Evolutionary conservation across 805 yeast species (phyloP), one percentile per base, ranked within the genome.

Genomic region (Ogataea parapolymorpha): DNA sequence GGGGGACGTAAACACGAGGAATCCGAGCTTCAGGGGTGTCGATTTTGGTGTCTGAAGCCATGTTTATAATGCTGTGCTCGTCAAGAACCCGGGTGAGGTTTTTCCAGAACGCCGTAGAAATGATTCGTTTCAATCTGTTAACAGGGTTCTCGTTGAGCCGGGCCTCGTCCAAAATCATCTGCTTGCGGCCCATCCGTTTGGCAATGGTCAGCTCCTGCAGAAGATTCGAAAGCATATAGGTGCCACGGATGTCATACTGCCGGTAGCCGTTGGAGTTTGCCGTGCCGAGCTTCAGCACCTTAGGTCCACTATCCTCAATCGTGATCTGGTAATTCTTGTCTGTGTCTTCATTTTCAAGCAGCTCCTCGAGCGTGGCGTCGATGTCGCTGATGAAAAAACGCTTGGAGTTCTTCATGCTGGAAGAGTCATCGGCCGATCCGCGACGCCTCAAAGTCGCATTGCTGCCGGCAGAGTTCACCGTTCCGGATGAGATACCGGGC

Each of bases 191-290:
- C 59, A 80, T 76, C 42, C 84, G 68, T 57, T 85, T 79, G 11
- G 96, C 96, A 46, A 88, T 79, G 0, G 96, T 87, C 49, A 89
- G 70, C 62, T 89, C 97, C 65, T 89, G 96, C 41, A 89, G 70
- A 28, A 90, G 64, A 61, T 90, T 90, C 0, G 93, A 82, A 35
- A 89, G 66, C 90, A 85, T 85, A 57, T 89, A 89, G 0, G 96
- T 89, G 3, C 97, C 97, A 44, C 95, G 68, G 41, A 89, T 73
- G 45, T 82, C 85, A 40, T 75, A 75, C 51, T 77, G 81, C 27
- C 77, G 80, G 65, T 65, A 86, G 1, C 96, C 97, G 54, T 80
- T 78, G 3, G 95, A 87, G 57, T 85, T 85, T 26, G 82, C 87
- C 2, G 97, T 87, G 7, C 93, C 93, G 11, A 86, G 68, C 51